Evolutionary conservation across 257 asterid genomes (phyloP).

Genomic region (Lycium ferocissimum): DNA sequence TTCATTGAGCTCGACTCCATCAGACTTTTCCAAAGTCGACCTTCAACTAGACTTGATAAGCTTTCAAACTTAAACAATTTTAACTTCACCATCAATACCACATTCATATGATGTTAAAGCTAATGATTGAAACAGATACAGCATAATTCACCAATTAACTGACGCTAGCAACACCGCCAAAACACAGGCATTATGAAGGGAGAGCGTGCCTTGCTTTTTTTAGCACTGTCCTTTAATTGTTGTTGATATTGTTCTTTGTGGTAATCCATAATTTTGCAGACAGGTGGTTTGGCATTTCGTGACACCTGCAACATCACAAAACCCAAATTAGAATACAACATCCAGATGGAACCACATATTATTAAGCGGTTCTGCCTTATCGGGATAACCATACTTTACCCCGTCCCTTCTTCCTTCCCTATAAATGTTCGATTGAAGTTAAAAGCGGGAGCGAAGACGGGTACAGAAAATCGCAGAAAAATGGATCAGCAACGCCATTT

Average conservation of each 20-base stretch:
- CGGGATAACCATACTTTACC: neutral
- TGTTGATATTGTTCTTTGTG: constrained; percentile 62
- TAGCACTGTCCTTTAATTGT: constrained; percentile 65
- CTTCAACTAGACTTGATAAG: neutral
- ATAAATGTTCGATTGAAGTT: neutral
- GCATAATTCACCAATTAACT: neutral
- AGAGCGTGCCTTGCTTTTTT: constrained; percentile 27
- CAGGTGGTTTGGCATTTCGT: constrained; percentile 66
- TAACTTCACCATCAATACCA: neutral
- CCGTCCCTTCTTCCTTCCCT: neutral
- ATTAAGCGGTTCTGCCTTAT: neutral
- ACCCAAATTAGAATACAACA: constrained; percentile 30
- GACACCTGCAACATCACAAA: constrained; percentile 64
- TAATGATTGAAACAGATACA: neutral
- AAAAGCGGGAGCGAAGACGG: neutral
- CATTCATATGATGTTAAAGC: neutral
- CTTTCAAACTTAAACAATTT: neutral
- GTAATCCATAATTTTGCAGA: constrained; percentile 80
- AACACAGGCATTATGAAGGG: neutral
- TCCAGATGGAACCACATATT: constrained; percentile 29
- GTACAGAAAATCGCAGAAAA: neutral
- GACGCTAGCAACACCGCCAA: constrained; percentile 21
- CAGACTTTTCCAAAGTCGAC: neutral
- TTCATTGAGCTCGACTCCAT: constrained; percentile 3
- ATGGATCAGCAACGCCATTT: neutral